phyloP scores from a whole-genome alignment of 225 moss, liverwort and hornwort genomes.

The Neckera pumila region DNA sequence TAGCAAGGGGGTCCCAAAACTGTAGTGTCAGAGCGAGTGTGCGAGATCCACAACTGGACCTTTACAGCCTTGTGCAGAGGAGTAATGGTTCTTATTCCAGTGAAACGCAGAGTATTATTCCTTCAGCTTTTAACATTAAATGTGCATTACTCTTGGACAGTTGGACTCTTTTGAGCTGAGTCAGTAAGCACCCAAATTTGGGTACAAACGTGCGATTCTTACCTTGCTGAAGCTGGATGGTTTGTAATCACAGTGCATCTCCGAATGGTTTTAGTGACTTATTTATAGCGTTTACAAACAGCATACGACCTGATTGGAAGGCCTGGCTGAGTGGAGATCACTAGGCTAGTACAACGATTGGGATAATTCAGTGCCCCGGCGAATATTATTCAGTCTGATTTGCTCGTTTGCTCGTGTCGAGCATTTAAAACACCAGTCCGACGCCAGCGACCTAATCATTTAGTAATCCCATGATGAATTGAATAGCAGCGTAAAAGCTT shows the following conservation, averaged over 20 bases:
- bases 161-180: neutral
- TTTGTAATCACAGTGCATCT: neutral
- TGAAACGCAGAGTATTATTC: neutral
- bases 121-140: neutral
- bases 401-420: neutral
- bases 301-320: neutral
- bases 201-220: neutral
- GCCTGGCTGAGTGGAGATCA: neutral
- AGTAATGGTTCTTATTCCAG: neutral
- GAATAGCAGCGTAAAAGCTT: neutral
- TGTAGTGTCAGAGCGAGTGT: neutral
- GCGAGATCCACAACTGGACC: neutral
- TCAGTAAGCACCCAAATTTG: neutral
- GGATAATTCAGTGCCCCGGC: neutral
- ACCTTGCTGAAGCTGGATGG: neutral
- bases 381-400: neutral
- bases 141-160: neutral
- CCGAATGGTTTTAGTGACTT: neutral
- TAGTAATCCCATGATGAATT: neutral
- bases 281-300: neutral
- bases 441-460: neutral
- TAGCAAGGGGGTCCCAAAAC: neutral
- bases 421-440: neutral
- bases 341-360: neutral
- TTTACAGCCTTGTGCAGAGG: neutral